These are phyloP conservation scores for Fusarium clavum DNA, from an alignment of 2,329 filamentous ascomycete species.

Conservation along the genomic window DNA sequence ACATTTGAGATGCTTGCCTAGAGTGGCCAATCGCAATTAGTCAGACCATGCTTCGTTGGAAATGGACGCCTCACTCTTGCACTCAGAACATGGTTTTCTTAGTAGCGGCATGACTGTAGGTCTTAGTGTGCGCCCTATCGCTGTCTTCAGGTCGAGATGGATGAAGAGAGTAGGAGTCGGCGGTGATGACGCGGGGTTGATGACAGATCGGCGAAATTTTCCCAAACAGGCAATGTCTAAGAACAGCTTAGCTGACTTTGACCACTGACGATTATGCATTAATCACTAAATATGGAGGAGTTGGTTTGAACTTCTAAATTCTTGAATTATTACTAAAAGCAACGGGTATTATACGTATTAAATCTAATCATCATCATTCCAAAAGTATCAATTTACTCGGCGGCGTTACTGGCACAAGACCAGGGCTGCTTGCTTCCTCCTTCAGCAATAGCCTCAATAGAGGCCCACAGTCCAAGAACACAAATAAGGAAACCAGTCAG, in stretches of 20 bases:
- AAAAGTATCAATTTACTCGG: not conserved
- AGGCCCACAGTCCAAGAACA: slow-evolving; percentile 55
- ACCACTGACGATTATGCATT: too few relatives aligned
- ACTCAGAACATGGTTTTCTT: slow-evolving; percentile 38
- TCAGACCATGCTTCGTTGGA: not conserved
- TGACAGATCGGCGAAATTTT: not conserved
- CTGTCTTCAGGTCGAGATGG: fast-evolving
- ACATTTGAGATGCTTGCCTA: slow-evolving; percentile 44
- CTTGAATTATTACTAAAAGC: not conserved
- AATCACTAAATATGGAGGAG: too few relatives aligned
- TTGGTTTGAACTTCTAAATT: too few relatives aligned
- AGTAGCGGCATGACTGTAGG: slow-evolving; percentile 14
- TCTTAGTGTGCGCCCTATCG: fast-evolving
- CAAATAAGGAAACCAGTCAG: slow-evolving; percentile 53
- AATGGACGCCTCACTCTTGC: slow-evolving; percentile 21
- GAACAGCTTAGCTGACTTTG: not conserved
- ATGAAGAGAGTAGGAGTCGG: slow-evolving; percentile 10
- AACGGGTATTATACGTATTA: slow-evolving; percentile 11
- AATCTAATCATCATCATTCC: not conserved
- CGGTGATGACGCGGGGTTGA: not conserved
- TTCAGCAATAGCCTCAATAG: slow-evolving; percentile 51
- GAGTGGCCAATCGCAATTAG: not conserved
- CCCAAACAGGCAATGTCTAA: not conserved
- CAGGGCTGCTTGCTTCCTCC: slow-evolving; percentile 50
- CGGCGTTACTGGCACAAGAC: slow-evolving; percentile 51